Conservation (phyloP, 1,284 basidiomycete species). For the Tremellales sp. region DNA sequence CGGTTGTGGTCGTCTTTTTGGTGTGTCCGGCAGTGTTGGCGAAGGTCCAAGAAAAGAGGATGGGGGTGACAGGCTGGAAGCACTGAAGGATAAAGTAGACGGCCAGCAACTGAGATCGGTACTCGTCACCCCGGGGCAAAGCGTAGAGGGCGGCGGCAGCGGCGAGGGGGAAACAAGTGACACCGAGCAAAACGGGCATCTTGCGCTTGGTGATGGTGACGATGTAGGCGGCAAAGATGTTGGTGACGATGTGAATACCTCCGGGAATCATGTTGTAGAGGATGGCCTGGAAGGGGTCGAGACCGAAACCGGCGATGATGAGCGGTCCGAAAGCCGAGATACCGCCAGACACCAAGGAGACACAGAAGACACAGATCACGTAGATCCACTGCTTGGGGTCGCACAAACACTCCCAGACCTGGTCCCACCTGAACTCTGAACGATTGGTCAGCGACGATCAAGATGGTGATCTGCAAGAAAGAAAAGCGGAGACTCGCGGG, state of each 20-base stretch:
- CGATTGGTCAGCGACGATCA: slow-evolving; percentile 2
- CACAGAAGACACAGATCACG: slow-evolving; percentile 16
- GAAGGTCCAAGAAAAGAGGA: slow-evolving; percentile 33
- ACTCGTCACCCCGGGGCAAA: slow-evolving; percentile 17
- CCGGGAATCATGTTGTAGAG: slow-evolving; percentile 49
- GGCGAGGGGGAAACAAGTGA: slow-evolving; percentile 31
- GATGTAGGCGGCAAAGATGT: slow-evolving; percentile 43
- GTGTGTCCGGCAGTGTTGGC: slow-evolving; percentile 30
- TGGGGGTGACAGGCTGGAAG: slow-evolving; percentile 26
- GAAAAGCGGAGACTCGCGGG: slow-evolving; percentile 7
- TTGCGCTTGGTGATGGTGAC: slow-evolving; percentile 51
- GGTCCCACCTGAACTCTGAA: slow-evolving; percentile 23
- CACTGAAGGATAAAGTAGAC: slow-evolving; percentile 33
- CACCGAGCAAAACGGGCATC: slow-evolving; percentile 52
- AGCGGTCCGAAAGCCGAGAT: slow-evolving; percentile 31
- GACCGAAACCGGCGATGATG: slow-evolving; percentile 34
- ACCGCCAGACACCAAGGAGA: slow-evolving; percentile 26
- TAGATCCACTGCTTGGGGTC: slow-evolving; percentile 35
- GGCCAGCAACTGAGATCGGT: slow-evolving; percentile 19
- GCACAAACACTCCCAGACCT: slow-evolving; percentile 26
- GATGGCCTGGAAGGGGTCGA: slow-evolving; percentile 45
- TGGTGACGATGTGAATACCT: slow-evolving; percentile 51
- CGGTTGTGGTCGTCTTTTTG: slow-evolving; percentile 34
- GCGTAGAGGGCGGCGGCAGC: slow-evolving; percentile 30
- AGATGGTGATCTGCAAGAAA: no score